Evolutionary conservation across 2,329 filamentous ascomycete genomes (phyloP).

Genomic region (Talaromyces sp.): DNA sequence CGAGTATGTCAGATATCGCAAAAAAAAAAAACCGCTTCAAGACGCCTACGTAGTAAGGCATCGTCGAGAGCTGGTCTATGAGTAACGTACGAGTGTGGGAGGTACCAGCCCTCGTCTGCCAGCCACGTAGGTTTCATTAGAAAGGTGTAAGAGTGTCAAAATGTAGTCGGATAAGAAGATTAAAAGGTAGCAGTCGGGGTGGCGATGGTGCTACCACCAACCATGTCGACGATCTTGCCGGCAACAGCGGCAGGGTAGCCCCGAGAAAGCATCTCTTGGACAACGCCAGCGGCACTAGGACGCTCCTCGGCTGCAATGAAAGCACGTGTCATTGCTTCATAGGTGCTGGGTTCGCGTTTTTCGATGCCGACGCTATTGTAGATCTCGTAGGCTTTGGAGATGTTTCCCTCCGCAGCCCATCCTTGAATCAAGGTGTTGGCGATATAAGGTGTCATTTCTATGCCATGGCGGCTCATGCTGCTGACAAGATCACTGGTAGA

Average conservation of each 20-base stretch:
- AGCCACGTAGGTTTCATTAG: constrained; percentile 17
- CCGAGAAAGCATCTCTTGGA: constrained; percentile 83
- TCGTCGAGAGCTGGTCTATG: constrained; percentile 9
- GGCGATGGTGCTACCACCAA: constrained; percentile 49
- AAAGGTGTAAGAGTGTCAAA: constrained; percentile 12
- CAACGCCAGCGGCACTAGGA: constrained; percentile 69
- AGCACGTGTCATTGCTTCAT: constrained; percentile 96
- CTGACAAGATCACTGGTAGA: constrained; percentile 71
- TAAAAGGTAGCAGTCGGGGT: not conserved
- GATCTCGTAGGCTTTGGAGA: constrained; percentile 71
- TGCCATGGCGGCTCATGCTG: constrained; percentile 68
- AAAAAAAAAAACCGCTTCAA: constrained; percentile 2
- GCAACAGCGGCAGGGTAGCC: constrained; percentile 90
- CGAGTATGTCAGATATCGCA: not conserved
- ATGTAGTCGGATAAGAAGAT: constrained; percentile 18
- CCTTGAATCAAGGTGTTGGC: constrained; percentile 97
- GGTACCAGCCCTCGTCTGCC: constrained; percentile 17
- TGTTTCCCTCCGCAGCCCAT: constrained; percentile 82
- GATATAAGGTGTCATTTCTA: constrained; percentile 94
- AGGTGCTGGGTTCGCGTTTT: constrained; percentile 92
- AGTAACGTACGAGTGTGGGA: constrained; percentile 1
- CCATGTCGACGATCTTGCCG: constrained; percentile 87
- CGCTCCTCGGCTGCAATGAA: constrained; percentile 82
- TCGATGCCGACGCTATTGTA: constrained; percentile 74
- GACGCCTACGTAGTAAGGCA: constrained; percentile 5